Evolutionary conservation across 768 basidiomycete species (phyloP).

Genomic region (Hygrophoropsis aurantiaca): DNA sequence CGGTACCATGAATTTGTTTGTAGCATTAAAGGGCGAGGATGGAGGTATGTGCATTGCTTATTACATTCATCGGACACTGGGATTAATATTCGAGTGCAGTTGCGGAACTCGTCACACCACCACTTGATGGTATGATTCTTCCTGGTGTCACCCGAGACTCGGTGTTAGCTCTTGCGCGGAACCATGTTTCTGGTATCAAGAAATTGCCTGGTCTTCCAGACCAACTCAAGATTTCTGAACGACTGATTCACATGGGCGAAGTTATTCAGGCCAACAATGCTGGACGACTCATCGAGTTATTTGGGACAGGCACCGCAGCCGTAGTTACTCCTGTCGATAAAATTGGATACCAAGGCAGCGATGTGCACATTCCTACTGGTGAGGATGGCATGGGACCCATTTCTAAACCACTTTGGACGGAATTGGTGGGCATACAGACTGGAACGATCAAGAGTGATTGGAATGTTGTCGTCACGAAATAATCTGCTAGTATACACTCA

Average conservation of each 20-base stretch:
- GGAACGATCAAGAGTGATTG: conserved; percentile 77
- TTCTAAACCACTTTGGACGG: conserved; percentile 47
- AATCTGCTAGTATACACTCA: not conserved
- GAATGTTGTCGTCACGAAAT: conserved; percentile 56
- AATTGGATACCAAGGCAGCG: conserved; percentile 59
- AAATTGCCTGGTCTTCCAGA: conserved; percentile 52
- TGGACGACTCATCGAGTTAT: conserved; percentile 49
- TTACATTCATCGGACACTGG: not conserved
- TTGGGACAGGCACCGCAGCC: conserved; percentile 57
- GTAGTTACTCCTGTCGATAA: conserved; percentile 47
- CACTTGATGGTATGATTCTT: conserved; percentile 63
- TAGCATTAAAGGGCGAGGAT: conserved; percentile 69
- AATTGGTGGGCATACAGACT: conserved; percentile 66
- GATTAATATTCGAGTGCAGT: conserved; percentile 24
- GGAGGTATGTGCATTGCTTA: conserved; percentile 47
- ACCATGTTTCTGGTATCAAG: conserved; percentile 50
- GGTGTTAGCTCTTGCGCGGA: conserved; percentile 44
- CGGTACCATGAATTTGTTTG: conserved; percentile 93
- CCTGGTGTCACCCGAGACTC: conserved; percentile 71
- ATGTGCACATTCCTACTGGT: conserved; percentile 56
- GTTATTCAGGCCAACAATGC: conserved; percentile 48
- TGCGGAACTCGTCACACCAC: conserved; percentile 64
- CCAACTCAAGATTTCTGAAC: conserved; percentile 61
- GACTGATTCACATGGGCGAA: conserved; percentile 75
- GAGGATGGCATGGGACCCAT: conserved; percentile 75